A percentile compares a stretch with the other conserved stretches of the same genome.
Evolutionary conservation across 768 basidiomycete genomes (phyloP).

Genomic region (Clitopilus hobsonii): DNA sequence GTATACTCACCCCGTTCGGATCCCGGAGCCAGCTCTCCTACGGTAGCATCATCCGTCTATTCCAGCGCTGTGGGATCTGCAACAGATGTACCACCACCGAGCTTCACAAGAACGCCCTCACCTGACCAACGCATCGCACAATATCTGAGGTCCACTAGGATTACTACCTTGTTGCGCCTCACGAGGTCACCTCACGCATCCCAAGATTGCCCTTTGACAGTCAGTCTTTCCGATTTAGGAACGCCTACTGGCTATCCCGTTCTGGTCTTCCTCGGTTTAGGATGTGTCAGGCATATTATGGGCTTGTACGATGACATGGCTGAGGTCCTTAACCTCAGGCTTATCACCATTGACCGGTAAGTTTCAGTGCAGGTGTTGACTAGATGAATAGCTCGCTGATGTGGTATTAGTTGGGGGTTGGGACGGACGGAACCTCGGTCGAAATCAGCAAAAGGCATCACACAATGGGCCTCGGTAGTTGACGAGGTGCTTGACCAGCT

Average conservation of each 20-base stretch:
- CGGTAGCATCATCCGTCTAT: conserved; percentile 45
- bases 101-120: conserved; percentile 37
- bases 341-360: conserved; percentile 93
- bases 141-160: conserved; percentile 80
- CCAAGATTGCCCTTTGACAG: conserved; percentile 65
- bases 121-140: conserved; percentile 74
- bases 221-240: conserved; percentile 94
- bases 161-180: conserved; percentile 79
- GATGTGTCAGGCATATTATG: conserved; percentile 92
- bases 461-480: conserved; percentile 88
- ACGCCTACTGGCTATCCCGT: conserved; percentile 81
- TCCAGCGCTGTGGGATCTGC: conserved; percentile 24
- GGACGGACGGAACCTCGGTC: conserved; percentile 77
- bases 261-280: conserved; percentile 88
- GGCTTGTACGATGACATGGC: conserved; percentile 97
- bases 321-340: conserved; percentile 72
- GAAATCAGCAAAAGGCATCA: conserved; percentile 71
- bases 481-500: conserved; percentile 86
- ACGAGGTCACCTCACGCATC: conserved; percentile 79
- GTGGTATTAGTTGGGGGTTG: conserved; percentile 73
- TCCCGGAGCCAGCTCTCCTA: conserved; percentile 40
- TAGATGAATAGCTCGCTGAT: conserved; percentile 9
- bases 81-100: conserved; percentile 43
- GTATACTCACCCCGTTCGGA: conserved; percentile 53
- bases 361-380: no score